Evolutionary conservation across 192 early-diverging fungal genomes (phyloP).

Genomic region (Lobosporangium transversale): DNA sequence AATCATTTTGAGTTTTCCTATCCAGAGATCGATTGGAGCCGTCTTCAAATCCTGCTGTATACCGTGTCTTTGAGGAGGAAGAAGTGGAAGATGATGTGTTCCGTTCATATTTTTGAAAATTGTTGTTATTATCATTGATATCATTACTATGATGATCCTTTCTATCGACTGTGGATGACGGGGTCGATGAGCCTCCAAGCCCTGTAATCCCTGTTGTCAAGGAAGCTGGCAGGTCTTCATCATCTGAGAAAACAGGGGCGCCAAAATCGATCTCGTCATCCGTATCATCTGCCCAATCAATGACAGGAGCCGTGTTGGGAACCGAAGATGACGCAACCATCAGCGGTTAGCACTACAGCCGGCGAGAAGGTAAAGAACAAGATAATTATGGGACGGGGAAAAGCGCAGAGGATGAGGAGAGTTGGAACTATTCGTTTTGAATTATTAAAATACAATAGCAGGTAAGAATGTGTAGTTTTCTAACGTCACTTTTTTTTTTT

Average conservation of each 20-base stretch:
- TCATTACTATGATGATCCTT: not conserved
- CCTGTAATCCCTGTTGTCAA: not conserved
- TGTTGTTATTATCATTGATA: not conserved
- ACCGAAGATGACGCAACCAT: slow-evolving; percentile 32
- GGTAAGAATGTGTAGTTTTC: too few species aligned
- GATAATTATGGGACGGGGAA: not conserved
- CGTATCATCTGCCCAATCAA: slow-evolving; percentile 49
- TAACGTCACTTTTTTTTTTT: too few species aligned
- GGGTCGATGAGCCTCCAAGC: not conserved
- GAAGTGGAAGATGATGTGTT: not conserved
- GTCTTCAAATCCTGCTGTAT: slow-evolving; percentile 35
- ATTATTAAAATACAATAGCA: too few species aligned
- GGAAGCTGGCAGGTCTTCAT: slow-evolving; percentile 26
- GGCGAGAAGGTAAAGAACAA: not conserved
- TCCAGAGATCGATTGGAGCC: slow-evolving; percentile 36
- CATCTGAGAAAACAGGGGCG: slow-evolving; percentile 50
- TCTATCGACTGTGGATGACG: not conserved
- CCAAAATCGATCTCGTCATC: slow-evolving; percentile 52
- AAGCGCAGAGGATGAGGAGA: too few species aligned
- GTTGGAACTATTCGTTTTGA: too few species aligned
- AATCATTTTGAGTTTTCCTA: slow-evolving; percentile 30
- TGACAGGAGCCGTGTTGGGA: slow-evolving; percentile 12
- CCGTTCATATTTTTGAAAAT: not conserved
- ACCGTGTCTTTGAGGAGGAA: slow-evolving; percentile 2
- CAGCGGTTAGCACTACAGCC: not conserved